Evolutionary conservation across 2,329 filamentous ascomycete genomes (phyloP).

Genomic region (Ophiostoma populinum): DNA sequence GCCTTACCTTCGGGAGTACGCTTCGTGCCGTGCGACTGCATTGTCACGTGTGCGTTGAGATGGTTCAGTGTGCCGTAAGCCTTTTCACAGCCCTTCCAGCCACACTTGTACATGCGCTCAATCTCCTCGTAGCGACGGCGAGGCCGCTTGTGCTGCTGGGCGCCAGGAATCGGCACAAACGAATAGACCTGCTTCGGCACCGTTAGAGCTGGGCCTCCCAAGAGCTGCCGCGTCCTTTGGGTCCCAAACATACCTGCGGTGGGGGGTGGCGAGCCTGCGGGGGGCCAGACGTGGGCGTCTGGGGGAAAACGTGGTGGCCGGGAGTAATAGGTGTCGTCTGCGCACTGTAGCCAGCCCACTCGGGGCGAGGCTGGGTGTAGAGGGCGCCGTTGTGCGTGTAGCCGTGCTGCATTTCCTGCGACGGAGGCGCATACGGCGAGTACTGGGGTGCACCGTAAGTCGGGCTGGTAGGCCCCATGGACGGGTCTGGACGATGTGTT

Average conservation of each 20-base stretch:
- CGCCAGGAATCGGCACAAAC: constrained; percentile 91
- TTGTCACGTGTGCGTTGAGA: constrained; percentile 93
- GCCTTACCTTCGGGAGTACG: constrained; percentile 94
- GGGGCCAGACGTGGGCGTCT: constrained; percentile 36
- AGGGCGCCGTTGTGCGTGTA: constrained; percentile 48
- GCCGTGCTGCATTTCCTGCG: constrained; percentile 71
- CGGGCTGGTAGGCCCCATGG: constrained; percentile 83
- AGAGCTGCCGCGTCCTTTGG: background rate
- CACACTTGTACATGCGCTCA: constrained; percentile 99
- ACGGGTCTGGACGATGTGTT: constrained; percentile 99
- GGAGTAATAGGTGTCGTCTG: constrained; percentile 32
- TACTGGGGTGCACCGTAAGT: constrained; percentile 60
- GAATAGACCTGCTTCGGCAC: constrained; percentile 65
- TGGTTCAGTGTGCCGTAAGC: constrained; percentile 96
- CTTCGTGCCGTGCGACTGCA: constrained; percentile 93
- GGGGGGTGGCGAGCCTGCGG: constrained; percentile 36
- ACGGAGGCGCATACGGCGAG: constrained; percentile 69
- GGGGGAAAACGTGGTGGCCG: constrained; percentile 35
- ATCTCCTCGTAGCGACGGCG: constrained; percentile 93
- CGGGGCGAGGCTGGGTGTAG: constrained; percentile 54
- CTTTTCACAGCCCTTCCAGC: constrained; percentile 96
- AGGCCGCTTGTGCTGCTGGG: constrained; percentile 92
- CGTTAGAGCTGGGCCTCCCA: background rate
- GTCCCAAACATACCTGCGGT: constrained; percentile 47
- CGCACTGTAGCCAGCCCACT: constrained; percentile 54